Evolutionary conservation across 768 basidiomycete genomes (phyloP), one percentile per base, ranked within the genome.

Genomic region (Auriscalpium vulgare): DNA sequence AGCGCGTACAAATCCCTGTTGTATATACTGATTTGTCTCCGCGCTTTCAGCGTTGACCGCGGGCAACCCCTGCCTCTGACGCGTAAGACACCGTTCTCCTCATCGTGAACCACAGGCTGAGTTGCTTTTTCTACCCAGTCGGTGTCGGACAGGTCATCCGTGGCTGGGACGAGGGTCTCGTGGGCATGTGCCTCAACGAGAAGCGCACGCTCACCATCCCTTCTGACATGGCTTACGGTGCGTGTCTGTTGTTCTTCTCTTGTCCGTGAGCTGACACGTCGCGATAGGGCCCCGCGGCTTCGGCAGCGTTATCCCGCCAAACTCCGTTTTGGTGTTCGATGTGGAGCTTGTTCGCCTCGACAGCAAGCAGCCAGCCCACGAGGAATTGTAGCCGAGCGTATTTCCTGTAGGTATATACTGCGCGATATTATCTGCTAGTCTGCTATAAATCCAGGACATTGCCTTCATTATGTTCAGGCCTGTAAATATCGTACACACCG

Each of bases 121-220:
- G 21, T 17, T 51, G 34, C 55, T 14, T 16, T 34, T 11, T 13
- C 10, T 43, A 16, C 53, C 6, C 46, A 92, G 90, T 93, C 35
- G 90, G 90, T 50, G 69, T 76, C 43, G 86, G 87, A 10, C 88
- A 91, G 64, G 90, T 93, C 51, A 93, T 93, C 67, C 76, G 77
- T 61, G 90, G 90, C 16, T 93, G 90, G 90, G 90, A 93, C 62
- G 71, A 88, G 44, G 90, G 90, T 62, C 81, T 93, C 50, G 56
- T 79, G 40, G 88, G 87, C 54, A 93, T 95, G 85, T 95, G 94
- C 67, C 67, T 91, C 40, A 75, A 80, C 57, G 94, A 97, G 75
- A 93, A 91, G 76, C 86, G 94, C 46, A 90, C 77, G 5, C 78
- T 97, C 58, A 94, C 87, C 21, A 95, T 97, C 58, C 94, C 94